Evolutionary conservation across 139 green algal genomes (phyloP).

Genomic region (Zygnema circumcarinatum): DNA sequence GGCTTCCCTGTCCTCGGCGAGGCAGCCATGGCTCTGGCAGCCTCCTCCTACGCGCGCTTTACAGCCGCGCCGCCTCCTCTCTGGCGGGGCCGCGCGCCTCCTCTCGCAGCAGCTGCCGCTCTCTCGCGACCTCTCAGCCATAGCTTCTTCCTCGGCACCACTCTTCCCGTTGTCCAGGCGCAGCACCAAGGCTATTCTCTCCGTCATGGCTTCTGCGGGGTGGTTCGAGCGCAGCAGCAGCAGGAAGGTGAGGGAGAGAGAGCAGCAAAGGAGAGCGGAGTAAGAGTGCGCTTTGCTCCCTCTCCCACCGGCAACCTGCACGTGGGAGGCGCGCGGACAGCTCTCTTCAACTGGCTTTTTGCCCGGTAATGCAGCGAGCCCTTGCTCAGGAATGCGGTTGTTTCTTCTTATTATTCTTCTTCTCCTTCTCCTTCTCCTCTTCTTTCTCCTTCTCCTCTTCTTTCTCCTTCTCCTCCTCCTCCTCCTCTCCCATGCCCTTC

Average conservation of each 20-base stretch:
- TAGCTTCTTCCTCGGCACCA: background rate
- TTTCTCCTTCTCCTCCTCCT: background rate
- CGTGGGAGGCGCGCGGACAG: conserved; percentile 94
- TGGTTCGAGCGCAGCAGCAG: background rate
- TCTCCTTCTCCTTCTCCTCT: background rate
- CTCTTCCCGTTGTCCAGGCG: background rate
- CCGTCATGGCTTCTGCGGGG: background rate
- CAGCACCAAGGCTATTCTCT: background rate
- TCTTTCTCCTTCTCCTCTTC: background rate
- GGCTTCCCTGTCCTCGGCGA: background rate
- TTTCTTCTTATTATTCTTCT: too few species aligned
- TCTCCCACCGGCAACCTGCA: conserved; percentile 98
- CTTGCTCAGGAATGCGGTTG: conserved; percentile 15
- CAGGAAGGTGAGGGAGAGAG: background rate
- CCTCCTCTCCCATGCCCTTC: too few species aligned
- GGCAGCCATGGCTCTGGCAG: background rate
- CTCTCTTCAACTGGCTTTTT: conserved; percentile 99
- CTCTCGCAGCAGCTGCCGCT: background rate
- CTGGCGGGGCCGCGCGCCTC: background rate
- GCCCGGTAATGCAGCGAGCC: conserved; percentile 66
- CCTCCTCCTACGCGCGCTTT: background rate
- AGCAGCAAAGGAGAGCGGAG: conserved; percentile 61
- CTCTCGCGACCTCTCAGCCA: background rate
- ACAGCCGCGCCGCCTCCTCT: background rate
- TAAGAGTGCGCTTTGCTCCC: conserved; percentile 94